Percentiles rank a stretch among this genome's conserved stretches.
Evolutionary conservation across 2,329 filamentous ascomycete genomes (phyloP).

Genomic region (Sarocladium brachiariae): DNA sequence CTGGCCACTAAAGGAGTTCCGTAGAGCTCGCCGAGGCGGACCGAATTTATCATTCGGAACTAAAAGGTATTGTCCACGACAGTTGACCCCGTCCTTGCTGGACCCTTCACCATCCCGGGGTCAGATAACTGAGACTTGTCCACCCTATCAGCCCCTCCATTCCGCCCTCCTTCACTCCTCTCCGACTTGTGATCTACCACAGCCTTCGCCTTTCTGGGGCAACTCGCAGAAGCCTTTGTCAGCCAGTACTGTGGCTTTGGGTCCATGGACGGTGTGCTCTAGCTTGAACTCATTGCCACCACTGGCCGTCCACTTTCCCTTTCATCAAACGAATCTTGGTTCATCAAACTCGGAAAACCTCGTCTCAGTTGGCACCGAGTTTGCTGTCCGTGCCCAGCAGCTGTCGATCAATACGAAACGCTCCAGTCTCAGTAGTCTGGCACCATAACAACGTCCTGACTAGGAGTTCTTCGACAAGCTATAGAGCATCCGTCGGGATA

Average conservation of each 20-base stretch:
- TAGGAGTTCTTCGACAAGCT: background rate
- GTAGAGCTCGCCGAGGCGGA: background rate
- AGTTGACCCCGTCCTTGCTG: background rate
- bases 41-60: background rate
- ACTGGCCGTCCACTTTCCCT: background rate
- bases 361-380: slow-evolving; percentile 12
- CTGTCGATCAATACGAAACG: background rate
- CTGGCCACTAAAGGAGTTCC: background rate
- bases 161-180: slow-evolving; percentile 10
- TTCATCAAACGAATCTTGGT: background rate
- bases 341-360: slow-evolving; percentile 14
- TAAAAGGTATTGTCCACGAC: background rate
- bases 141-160: slow-evolving; percentile 11
- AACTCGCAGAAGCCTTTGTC: slow-evolving; percentile 14
- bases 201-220: slow-evolving; percentile 16
- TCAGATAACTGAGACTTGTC: slow-evolving; percentile 10
- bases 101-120: background rate
- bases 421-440: background rate
- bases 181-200: slow-evolving; percentile 15
- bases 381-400: background rate
- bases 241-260: background rate
- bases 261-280: background rate
- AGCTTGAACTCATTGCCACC: background rate
- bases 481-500: background rate
- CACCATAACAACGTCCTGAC: background rate